Evolutionary conservation across 805 yeast genomes (phyloP).

Genomic region (Candida pseudofarinosa): DNA sequence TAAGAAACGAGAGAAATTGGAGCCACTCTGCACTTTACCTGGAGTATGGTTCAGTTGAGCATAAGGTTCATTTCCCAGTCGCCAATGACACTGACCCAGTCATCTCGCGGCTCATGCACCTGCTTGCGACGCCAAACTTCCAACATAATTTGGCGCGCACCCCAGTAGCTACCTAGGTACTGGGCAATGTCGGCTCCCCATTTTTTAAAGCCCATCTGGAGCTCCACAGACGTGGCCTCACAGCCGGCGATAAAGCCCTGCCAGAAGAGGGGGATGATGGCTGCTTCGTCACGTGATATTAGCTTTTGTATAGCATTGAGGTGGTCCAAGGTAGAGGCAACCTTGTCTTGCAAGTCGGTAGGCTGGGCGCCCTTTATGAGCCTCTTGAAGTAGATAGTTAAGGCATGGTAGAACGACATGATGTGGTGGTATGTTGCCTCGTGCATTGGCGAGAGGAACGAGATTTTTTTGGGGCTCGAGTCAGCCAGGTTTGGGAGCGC

Average conservation of each 20-base stretch:
- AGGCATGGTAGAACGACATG: constrained; percentile 69
- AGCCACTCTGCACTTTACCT: background rate
- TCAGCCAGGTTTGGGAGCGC: constrained; percentile 8
- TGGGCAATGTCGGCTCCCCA: constrained; percentile 68
- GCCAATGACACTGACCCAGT: constrained; percentile 74
- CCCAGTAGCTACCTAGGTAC: constrained; percentile 73
- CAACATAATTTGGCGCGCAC: constrained; percentile 76
- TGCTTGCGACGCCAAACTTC: constrained; percentile 81
- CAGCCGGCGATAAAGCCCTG: constrained; percentile 88
- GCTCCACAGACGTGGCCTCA: constrained; percentile 54
- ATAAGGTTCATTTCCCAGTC: constrained; percentile 86
- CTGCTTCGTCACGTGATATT: constrained; percentile 51
- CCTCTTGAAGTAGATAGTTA: constrained; percentile 67
- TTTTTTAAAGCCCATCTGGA: constrained; percentile 62
- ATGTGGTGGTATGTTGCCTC: constrained; percentile 79
- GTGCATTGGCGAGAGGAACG: constrained; percentile 50
- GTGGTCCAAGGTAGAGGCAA: constrained; percentile 57
- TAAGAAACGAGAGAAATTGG: background rate
- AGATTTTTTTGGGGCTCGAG: constrained; percentile 12
- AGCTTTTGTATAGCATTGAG: constrained; percentile 58
- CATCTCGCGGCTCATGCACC: constrained; percentile 52
- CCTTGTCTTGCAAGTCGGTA: constrained; percentile 55
- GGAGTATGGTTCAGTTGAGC: constrained; percentile 41
- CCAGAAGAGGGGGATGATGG: constrained; percentile 78
- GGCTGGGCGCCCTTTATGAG: constrained; percentile 56